A percentile compares a stretch with the other conserved stretches of the same genome.
Conservation (phyloP, 73 alveolate species). For the Stentor roeselii region DNA sequence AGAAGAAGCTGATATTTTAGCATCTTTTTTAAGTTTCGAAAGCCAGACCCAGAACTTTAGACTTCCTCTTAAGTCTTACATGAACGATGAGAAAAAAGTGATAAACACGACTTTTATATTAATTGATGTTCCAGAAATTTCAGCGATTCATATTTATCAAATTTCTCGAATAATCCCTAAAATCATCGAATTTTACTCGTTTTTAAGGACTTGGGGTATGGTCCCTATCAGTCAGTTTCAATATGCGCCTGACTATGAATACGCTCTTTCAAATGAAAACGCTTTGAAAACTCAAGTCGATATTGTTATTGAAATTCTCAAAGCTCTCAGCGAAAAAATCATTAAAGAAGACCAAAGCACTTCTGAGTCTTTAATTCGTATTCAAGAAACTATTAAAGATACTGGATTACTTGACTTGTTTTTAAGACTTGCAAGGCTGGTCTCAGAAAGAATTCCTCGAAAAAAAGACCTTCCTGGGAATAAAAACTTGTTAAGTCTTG, state of each 20-base stretch:
- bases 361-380: background rate
- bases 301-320: background rate
- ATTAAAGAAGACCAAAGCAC: background rate
- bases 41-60: background rate
- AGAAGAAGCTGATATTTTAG: background rate
- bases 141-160: conserved; percentile 12
- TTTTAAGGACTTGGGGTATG: conserved; percentile 24
- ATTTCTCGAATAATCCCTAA: conserved; percentile 9
- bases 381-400: conserved; percentile 19
- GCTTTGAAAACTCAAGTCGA: background rate
- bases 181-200: background rate
- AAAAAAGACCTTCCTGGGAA: background rate
- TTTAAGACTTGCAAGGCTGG: background rate
- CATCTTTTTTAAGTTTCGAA: background rate
- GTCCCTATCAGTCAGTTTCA: background rate
- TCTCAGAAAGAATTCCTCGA: background rate
- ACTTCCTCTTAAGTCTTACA: background rate
- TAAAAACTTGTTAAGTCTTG: background rate
- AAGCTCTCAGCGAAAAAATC: background rate
- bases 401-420: background rate
- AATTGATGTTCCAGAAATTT: background rate
- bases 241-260: background rate
- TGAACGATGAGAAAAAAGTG: background rate
- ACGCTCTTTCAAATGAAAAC: background rate
- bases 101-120: conserved; percentile 9